Percentiles rank a stretch among this genome's conserved stretches.
phyloP scores from a whole-genome alignment of 768 basidiomycete species.

The Amanita pseudoporphyria region DNA sequence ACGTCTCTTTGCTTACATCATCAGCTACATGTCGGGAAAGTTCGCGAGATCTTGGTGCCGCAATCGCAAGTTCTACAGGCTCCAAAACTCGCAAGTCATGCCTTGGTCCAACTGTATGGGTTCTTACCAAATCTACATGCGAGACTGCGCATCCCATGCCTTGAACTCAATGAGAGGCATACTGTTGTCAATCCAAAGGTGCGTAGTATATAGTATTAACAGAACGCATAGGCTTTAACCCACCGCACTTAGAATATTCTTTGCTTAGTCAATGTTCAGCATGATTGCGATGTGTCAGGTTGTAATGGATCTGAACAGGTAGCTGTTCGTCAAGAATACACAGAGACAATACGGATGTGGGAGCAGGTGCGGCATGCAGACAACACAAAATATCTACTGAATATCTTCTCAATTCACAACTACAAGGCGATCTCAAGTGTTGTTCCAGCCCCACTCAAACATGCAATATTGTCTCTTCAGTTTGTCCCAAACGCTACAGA shows the following conservation, averaged over 20 bases:
- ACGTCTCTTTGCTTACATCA: background rate
- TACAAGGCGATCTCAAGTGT: no score
- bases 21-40: background rate
- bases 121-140: background rate
- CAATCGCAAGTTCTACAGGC: no score
- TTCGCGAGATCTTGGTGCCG: background rate
- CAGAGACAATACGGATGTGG: background rate
- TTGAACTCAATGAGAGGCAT: background rate
- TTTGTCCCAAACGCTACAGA: no score
- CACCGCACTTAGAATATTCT: no score
- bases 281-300: conserved; percentile 13
- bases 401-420: background rate
- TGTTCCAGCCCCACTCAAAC: no score
- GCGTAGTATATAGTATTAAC: no score
- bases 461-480: no score
- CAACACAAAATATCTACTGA: background rate
- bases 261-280: conserved; percentile 17
- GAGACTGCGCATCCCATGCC: background rate
- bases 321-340: conserved; percentile 13
- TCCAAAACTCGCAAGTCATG: background rate
- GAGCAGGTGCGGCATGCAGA: background rate
- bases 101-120: background rate
- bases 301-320: conserved; percentile 8
- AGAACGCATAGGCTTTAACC: no score
- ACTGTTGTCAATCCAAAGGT: background rate